These are phyloP conservation scores for Coemansia sp. DNA, from an alignment of 192 early-diverging fungal genomes.

Conservation along the genomic window DNA sequence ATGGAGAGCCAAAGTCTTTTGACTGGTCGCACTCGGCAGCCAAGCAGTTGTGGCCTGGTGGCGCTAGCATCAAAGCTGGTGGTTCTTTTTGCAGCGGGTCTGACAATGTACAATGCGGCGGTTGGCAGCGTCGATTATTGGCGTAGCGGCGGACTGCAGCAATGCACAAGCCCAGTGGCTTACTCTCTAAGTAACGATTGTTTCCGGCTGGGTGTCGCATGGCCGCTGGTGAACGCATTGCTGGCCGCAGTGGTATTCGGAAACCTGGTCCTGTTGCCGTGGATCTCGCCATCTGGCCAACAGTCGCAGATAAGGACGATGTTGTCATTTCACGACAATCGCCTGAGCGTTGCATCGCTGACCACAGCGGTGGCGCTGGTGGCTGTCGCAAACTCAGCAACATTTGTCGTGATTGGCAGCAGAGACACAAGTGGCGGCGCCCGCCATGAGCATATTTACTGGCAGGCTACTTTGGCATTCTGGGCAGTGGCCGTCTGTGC, in stretches of 20 bases:
- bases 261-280: slow-evolving; percentile 8
- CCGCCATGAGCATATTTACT: slow-evolving; percentile 19
- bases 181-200: slow-evolving; percentile 28
- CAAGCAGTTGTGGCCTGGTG: background rate
- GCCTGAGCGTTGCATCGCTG: slow-evolving; percentile 11
- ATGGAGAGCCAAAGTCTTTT: slow-evolving; percentile 4
- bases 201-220: slow-evolving; percentile 33
- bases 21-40: background rate
- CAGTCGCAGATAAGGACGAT: background rate
- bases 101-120: background rate
- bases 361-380: slow-evolving; percentile 11
- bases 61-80: background rate
- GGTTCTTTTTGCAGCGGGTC: background rate
- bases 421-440: background rate
- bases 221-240: slow-evolving; percentile 27
- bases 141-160: slow-evolving; percentile 7
- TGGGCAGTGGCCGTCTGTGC: slow-evolving; percentile 7
- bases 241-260: slow-evolving; percentile 8
- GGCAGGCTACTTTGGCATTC: slow-evolving; percentile 24
- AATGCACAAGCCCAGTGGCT: slow-evolving; percentile 4
- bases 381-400: slow-evolving; percentile 13
- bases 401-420: background rate
- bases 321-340: slow-evolving; percentile 31
- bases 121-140: background rate
- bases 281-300: background rate